These are phyloP conservation scores for Brassica hybrid DNA, from an alignment of 441 rosid genomes.

Conservation along the genomic window DNA sequence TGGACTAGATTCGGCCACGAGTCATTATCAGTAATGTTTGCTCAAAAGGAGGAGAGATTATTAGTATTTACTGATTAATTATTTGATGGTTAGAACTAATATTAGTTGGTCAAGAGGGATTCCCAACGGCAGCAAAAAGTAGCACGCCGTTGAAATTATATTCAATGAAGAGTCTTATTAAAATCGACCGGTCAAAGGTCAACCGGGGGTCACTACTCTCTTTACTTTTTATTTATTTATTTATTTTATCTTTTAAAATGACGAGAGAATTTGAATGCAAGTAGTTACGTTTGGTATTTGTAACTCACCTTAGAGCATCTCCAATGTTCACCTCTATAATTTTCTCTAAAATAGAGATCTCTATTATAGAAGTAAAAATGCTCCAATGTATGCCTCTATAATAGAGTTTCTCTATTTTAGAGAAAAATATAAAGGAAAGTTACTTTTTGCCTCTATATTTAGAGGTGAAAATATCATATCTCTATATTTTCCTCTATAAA, in stretches of 20 bases:
- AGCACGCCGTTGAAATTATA: conserved; percentile 36
- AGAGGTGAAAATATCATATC: no score
- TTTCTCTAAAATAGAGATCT: no score
- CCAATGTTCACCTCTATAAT: no score
- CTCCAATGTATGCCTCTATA: no score
- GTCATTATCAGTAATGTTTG: conserved; percentile 28
- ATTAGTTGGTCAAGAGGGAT: conserved; percentile 26
- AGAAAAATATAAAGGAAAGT: no score
- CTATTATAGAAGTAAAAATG: no score
- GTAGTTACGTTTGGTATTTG: conserved; percentile 26
- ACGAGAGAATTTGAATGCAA: conserved; percentile 9
- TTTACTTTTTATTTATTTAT: conserved; percentile 33
- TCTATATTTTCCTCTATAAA: no score
- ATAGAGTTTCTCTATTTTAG: no score
- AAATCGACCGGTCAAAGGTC: conserved; percentile 44
- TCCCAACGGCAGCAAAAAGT: conserved; percentile 39
- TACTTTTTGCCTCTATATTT: no score
- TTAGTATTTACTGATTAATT: conserved; percentile 15
- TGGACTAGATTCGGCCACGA: conserved; percentile 36
- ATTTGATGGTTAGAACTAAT: conserved; percentile 35
- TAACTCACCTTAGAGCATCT: no score
- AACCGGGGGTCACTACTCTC: conserved; percentile 4
- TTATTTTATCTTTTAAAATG: background rate
- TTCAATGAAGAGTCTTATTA: conserved; percentile 42
- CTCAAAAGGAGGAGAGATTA: conserved; percentile 7